Evolutionary conservation across 805 yeast species (phyloP).

Genomic region (Zygosaccharomyces gambellarensis): DNA sequence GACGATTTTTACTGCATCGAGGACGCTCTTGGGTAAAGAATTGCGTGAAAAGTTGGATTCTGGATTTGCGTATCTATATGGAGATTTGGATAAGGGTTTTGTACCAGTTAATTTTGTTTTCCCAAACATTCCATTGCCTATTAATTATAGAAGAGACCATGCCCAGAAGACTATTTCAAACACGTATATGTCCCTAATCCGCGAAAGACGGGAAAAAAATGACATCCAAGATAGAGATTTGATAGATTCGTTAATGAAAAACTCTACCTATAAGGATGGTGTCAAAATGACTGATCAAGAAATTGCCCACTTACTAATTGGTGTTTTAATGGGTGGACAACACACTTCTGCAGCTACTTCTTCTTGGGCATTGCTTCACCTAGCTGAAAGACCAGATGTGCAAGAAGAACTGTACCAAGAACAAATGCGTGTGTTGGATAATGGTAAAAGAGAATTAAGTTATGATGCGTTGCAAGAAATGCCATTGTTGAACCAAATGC

Average conservation of each 20-base stretch:
- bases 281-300: slow-evolving; percentile 90
- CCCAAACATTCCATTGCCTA: slow-evolving; percentile 86
- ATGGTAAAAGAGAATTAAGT: slow-evolving; percentile 53
- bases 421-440: slow-evolving; percentile 57
- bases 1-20: slow-evolving; percentile 93
- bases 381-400: slow-evolving; percentile 80
- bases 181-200: slow-evolving; percentile 77
- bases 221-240: slow-evolving; percentile 83
- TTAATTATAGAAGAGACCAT: slow-evolving; percentile 74
- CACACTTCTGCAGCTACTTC: slow-evolving; percentile 96
- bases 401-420: slow-evolving; percentile 80
- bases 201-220: slow-evolving; percentile 64
- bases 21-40: slow-evolving; percentile 87
- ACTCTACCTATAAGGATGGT: slow-evolving; percentile 88
- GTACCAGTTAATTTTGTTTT: slow-evolving; percentile 94
- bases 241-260: slow-evolving; percentile 79
- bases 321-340: slow-evolving; percentile 98
- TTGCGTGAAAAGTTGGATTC: slow-evolving; percentile 78
- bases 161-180: slow-evolving; percentile 79
- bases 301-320: slow-evolving; percentile 88
- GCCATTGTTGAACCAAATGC: slow-evolving; percentile 75
- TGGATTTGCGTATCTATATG: slow-evolving; percentile 76
- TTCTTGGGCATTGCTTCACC: slow-evolving; percentile 88
- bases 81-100: slow-evolving; percentile 94
- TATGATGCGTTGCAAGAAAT: slow-evolving; percentile 80